Base-by-base conservation (phyloP, 2,329 filamentous ascomycete species). In the Colletotrichum sp. region DNA sequence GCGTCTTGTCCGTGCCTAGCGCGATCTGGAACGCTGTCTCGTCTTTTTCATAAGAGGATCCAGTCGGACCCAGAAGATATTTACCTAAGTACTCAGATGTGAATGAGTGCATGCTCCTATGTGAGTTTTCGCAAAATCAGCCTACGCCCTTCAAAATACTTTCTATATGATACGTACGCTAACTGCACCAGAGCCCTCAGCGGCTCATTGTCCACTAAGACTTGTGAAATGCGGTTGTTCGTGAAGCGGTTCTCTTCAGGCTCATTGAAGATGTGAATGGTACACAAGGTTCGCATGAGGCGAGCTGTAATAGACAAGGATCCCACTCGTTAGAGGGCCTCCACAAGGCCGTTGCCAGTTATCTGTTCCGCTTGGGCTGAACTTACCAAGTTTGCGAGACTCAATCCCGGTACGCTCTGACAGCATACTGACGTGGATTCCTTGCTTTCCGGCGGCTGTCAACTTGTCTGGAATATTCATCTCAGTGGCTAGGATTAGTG, bases 151-250 rank as follows among this genome's bases (percentile, higher is more conserved):
- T 30, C 25, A 9, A 6, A 16, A 29, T n/a, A 36, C n/a, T 32
- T 13, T 25, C 30, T 36, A 6, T 13, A 3, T 6, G 19, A 15
- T 36, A 39, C 61, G 8, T 63, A 63, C 61, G 61, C 61, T 19
- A 63, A 34, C 11, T 36, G 61, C 61, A 63, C 61, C 8, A 63
- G 61, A 3, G 84, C 82, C 6, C 84, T 79, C 4, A 86, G 76
- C 4, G 79, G 81, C 65, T 85, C 83, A 65, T 85, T 85, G 8
- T 76, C 68, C 2, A 85, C 82, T 9, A 86, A 72, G 1, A 82
- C 79, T 39, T 77, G 76, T 6, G 84, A 85, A n/a, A 85, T 82
- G n/a, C 63, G 49, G 75, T 85, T 85, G 69, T 86, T 85, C 39
- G 81, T 79, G 76, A 84, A 85, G 7, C 75, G 63, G 59, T 85